These are phyloP conservation scores for Elongisporangium undulatum DNA, from an alignment of 352 stramenopile species.

Conservation along the genomic window DNA sequence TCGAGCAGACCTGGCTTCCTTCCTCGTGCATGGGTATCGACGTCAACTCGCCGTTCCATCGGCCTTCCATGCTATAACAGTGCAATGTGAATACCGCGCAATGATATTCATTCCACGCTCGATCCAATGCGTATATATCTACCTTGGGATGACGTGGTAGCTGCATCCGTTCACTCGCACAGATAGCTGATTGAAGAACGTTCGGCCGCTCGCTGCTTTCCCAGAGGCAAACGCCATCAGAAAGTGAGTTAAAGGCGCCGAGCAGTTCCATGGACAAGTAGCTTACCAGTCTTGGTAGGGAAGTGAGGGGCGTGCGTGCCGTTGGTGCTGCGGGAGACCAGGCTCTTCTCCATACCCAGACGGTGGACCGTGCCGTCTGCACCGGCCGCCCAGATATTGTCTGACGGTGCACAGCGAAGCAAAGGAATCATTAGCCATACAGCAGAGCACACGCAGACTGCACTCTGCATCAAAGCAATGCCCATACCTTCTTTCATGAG, in stretches of 20 bases:
- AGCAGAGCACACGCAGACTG: background rate
- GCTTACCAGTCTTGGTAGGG: conserved; percentile 29
- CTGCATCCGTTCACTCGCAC: conserved; percentile 83
- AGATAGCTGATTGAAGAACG: conserved; percentile 87
- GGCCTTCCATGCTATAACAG: conserved; percentile 61
- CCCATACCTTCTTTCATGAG: conserved; percentile 72
- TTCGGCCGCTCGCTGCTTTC: conserved; percentile 26
- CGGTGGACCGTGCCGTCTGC: conserved; percentile 77
- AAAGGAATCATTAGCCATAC: background rate
- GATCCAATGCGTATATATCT: conserved; percentile 2
- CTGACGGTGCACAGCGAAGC: conserved; percentile 10
- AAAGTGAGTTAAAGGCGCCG: background rate
- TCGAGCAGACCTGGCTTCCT: conserved; percentile 84
- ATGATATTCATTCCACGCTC: background rate
- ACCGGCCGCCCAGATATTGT: conserved; percentile 85
- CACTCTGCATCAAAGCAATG: background rate
- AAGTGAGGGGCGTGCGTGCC: conserved; percentile 47
- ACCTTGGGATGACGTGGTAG: conserved; percentile 77
- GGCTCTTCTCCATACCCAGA: conserved; percentile 78
- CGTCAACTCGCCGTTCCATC: conserved; percentile 81
- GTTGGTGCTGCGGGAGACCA: conserved; percentile 65
- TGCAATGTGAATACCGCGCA: background rate
- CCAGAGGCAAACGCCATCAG: background rate
- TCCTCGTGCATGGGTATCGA: conserved; percentile 73
- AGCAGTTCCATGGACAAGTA: background rate